Base-by-base conservation (phyloP, 257 asterid genomes). In the Gynochthodes officinalis region DNA sequence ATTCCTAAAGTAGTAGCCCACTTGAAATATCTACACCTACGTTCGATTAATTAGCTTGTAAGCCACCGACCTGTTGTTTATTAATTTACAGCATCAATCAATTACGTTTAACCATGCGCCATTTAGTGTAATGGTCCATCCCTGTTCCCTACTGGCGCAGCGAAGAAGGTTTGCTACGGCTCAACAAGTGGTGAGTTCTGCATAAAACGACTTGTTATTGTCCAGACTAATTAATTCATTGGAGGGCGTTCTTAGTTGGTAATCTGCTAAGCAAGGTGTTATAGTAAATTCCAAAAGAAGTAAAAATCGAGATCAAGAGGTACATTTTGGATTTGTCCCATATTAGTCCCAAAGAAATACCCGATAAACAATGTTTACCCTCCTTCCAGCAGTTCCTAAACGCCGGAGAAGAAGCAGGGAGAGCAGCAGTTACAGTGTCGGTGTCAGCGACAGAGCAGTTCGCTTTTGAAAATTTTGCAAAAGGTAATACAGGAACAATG, bases 11-110 rank as follows among this genome's bases (percentile, higher is more conserved):
- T 2, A 21, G 2, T 46, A 7, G 23, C 57, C 57, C 23, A 18
- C 7, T 21, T 50, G 57, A 2, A 50, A 16, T 18, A 50, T 21
- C 21, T 50, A 18, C 18, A 18, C 8, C 7, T 18, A n/a, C n/a
- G 9, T 50, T 6, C 5, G 11, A 5, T 6, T 46, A 15, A 32
- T 30, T 18, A 25, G 35, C 12, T 15, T 61, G 8, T 8, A 39
- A n/a, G 33, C 52, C 69, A 39, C 52, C 69, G 69, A n/a, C 69
- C 67, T 21, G 44, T 18, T 18, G n/a, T 16, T 32, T 32, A 50
- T 50, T 50, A 3, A 18, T 62, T 62, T 35, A 37, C 4, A 35
- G 3, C 28, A 19, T 62, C 67, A 35, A 4, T 33, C 25, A 1
- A 32, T 21, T 37, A 33, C 66, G 23, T 64, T 25, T 40, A n/a